Evolutionary conservation across 441 rosid genomes (phyloP), one percentile per base, ranked within the genome.

Genomic region (Erysimum cheiri): DNA sequence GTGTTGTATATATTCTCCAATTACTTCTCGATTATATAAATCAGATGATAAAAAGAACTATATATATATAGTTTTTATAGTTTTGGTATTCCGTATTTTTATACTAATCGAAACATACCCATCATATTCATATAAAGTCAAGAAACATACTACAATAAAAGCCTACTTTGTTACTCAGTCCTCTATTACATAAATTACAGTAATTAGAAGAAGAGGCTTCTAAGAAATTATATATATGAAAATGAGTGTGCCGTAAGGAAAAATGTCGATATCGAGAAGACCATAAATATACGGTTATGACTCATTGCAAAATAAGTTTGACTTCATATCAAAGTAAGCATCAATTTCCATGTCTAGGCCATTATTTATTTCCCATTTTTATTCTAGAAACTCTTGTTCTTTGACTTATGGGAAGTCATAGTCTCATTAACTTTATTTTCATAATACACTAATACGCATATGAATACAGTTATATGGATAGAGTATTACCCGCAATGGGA

Each of bases 371-470:
- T 64, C 22, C 12, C 33, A 61, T 26, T 54, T 32, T 36, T 53
- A 31, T 75, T 70, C 75, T 76, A 76, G 75, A 76, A 76, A 43
- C 71, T 75, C 58, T 61, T 61, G 46, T 57, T 63, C 75, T 63
- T 70, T 75, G 79, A 75, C 78, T 75, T 56, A 46, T 47, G 55
- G 54, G 2, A 22, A 22, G 24, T 22, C 24, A 22, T 22, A 22
- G 24, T 19, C 60, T 40, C 29, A 33, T 31, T 4, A 4, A 31
- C 33, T 4, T 31, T 12, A 17, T 49, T 28, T 32, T 39, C 31
- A 33, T 28, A 49, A 6, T 28, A 54, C 3, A 9, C 24, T 22
- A 22, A 22, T 22, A 22, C 24, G 24, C 2, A 67, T 5, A 8
- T 61, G n/a, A 14, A 39, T 52, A 41, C 15, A 14, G 36, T 22